Base-by-base conservation (phyloP, 768 basidiomycete species). In the Serendipita indica region DNA sequence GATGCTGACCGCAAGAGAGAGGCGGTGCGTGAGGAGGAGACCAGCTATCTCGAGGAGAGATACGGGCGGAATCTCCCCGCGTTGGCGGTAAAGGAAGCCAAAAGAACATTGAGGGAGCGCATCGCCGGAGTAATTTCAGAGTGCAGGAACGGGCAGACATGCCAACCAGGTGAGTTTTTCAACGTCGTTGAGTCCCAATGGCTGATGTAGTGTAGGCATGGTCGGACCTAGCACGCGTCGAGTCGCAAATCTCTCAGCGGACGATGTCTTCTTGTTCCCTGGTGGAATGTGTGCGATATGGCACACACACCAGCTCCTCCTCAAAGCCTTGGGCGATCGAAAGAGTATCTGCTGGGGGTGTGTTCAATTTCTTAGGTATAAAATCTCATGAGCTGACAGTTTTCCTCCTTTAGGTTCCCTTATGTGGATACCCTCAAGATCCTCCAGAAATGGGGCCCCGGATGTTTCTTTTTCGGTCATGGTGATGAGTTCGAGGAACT, bases 301-400 rank as follows among this genome's bases (percentile, higher is more conserved):
- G 87, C 84, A 77, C 66, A 83, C 91, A 0, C 91, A 96, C 66
- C 79, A 86, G 63, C 72, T 91, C 6, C 78, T 78, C 3, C 71
- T 82, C 59, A 68, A 72, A 25, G 75, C 72, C 2, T 72, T 74
- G 30, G 77, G 80, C 37, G 64, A 68, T 7, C 83, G 81, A 7
- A 96, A 93, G 73, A 93, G 89, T 64, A 79, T 93, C 30, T 94
- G 90, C 66, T 97, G 94, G 64, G 94, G 94, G 93, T 94, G 65
- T 62, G 84, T 71, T 58, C 18, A 16, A 14, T n/a, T 41, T n/a
- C n/a, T n/a, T n/a, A n/a, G n/a, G n/a, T n/a, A n/a, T n/a, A n/a
- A 49, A n/a, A 60, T 30, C 27, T 41, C 14, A 2, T 14, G 3
- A 7, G 34, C 41, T 60, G 2, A 45, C 22, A n/a, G 34, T 58